Conservation (phyloP, 441 rosid species). For the Bruguiera hainesii region DNA sequence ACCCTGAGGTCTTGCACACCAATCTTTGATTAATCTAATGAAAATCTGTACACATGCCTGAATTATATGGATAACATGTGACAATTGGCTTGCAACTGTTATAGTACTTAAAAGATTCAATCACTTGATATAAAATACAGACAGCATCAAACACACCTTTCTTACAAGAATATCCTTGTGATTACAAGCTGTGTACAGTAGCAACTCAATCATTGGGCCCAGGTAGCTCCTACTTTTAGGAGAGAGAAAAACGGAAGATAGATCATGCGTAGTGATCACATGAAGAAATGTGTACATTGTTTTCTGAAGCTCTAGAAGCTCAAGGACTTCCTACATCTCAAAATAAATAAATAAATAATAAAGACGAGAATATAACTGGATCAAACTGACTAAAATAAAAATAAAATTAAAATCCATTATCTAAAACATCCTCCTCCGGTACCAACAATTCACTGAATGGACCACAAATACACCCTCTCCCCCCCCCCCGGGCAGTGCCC, state of each 20-base stretch:
- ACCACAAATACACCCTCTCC: too few relatives aligned
- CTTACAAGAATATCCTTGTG: conserved; percentile 72
- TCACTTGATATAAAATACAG: conserved; percentile 12
- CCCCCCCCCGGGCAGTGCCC: too few relatives aligned
- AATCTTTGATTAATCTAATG: conserved; percentile 80
- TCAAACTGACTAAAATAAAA: too few relatives aligned
- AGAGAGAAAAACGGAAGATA: conserved; percentile 78
- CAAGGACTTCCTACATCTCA: conserved; percentile 66
- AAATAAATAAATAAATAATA: neutral
- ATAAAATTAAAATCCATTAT: too few relatives aligned
- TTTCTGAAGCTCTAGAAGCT: conserved; percentile 84
- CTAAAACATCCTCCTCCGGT: too few relatives aligned
- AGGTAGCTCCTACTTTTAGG: conserved; percentile 52
- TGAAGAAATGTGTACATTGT: conserved; percentile 77
- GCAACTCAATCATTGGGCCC: conserved; percentile 61
- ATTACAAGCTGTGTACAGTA: conserved; percentile 62
- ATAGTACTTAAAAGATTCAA: conserved; percentile 9
- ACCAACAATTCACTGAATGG: too few relatives aligned
- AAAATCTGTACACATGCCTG: conserved; percentile 93
- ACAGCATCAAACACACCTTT: conserved; percentile 47
- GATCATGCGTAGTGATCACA: conserved; percentile 76
- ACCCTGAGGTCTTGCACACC: conserved; percentile 52
- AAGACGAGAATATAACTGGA: neutral
- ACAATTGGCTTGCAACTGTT: conserved; percentile 3
- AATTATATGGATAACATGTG: conserved; percentile 19